Conservation (phyloP, 495 filamentous ascomycete genomes). For the Xylaria acuta region DNA sequence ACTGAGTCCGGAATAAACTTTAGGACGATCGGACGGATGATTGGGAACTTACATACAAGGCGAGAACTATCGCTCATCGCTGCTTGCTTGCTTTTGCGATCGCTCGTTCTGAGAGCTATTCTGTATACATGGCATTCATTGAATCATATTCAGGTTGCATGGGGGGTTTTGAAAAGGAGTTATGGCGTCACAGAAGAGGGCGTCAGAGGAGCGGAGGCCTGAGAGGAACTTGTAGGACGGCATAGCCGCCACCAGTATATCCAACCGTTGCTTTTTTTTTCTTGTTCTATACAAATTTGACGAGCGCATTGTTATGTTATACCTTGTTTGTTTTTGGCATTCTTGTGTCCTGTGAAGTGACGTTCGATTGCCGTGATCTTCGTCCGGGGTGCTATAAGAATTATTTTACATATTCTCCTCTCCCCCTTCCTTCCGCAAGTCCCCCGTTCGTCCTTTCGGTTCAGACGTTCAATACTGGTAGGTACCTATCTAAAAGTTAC, state of each 20-base stretch:
- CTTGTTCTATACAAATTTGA: constrained; percentile 6
- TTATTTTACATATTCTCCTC: not conserved
- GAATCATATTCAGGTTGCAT: constrained; percentile 10
- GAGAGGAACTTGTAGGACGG: not conserved
- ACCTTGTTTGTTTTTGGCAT: not conserved
- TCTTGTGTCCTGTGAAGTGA: not conserved
- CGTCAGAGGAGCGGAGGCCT: not conserved
- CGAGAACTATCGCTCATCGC: not conserved
- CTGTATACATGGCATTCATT: not conserved
- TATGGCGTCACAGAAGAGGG: constrained; percentile 19
- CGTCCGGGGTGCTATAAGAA: too few species aligned
- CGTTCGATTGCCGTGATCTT: not conserved
- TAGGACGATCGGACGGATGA: not conserved
- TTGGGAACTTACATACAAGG: not conserved
- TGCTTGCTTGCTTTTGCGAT: not conserved
- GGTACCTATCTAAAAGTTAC: not conserved
- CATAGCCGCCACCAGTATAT: constrained; percentile 7
- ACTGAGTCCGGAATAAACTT: not conserved
- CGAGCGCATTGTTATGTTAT: not conserved
- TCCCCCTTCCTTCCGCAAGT: not conserved
- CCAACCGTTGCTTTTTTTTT: not conserved
- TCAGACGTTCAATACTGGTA: not conserved
- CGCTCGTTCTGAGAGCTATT: not conserved
- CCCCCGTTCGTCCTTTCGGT: not conserved
- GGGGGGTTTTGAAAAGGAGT: constrained; percentile 12